These are phyloP conservation scores for Pelargonium cotyledonis DNA, from an alignment of 441 rosid genomes.

Conservation along the genomic window DNA sequence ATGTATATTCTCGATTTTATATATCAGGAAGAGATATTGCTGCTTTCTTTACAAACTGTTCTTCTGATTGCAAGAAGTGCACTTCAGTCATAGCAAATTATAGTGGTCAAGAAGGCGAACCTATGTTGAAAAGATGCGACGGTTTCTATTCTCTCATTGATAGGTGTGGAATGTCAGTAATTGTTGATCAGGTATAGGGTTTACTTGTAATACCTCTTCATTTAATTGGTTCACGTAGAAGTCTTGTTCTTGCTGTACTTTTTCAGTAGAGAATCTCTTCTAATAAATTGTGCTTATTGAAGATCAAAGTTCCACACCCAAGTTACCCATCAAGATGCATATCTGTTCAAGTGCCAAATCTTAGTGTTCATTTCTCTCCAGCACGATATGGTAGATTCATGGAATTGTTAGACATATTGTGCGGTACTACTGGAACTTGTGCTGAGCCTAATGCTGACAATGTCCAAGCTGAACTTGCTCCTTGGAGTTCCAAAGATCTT, in stretches of 20 bases:
- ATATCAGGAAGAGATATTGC: constrained; percentile 97
- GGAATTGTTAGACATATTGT: constrained; percentile 61
- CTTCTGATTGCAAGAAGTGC: constrained; percentile 44
- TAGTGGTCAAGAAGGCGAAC: constrained; percentile 32
- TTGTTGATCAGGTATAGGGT: constrained; percentile 81
- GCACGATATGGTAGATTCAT: constrained; percentile 67
- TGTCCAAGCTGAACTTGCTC: constrained; percentile 51
- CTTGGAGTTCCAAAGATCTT: constrained; percentile 75
- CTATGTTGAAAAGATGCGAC: constrained; percentile 37
- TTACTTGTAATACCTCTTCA: neutral
- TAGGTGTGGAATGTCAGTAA: constrained; percentile 93
- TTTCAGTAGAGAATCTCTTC: constrained; percentile 11
- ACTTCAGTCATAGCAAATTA: constrained; percentile 34
- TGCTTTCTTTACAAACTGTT: constrained; percentile 77
- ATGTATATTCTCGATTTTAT: constrained; percentile 80
- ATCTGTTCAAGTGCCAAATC: constrained; percentile 94
- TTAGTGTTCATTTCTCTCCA: constrained; percentile 94
- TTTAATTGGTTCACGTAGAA: neutral
- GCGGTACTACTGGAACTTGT: constrained; percentile 48
- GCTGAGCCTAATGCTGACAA: constrained; percentile 64
- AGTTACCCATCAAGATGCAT: constrained; percentile 85
- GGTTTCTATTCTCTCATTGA: constrained; percentile 74
- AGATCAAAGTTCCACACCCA: constrained; percentile 90
- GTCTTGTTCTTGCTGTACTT: constrained; percentile 4
- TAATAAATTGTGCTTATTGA: constrained; percentile 23